Percentiles rank a stretch among this genome's conserved stretches.
These are phyloP conservation scores for Cyclostephanos tholiformis DNA, from an alignment of 108 stramenopile genomes.

Conservation along the genomic window DNA sequence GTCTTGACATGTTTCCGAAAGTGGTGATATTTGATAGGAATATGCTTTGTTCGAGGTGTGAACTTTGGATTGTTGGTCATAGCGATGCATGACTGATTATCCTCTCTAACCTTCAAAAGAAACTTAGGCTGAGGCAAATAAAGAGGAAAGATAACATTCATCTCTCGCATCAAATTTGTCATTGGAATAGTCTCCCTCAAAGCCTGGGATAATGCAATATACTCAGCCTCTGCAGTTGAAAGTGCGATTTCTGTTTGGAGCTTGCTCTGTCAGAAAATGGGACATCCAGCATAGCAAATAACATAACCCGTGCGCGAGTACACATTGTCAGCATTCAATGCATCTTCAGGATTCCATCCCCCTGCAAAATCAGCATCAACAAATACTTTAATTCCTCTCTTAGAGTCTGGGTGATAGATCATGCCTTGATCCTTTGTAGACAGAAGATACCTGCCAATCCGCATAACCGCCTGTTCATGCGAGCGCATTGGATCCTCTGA, in stretches of 20 bases:
- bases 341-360: slow-evolving; percentile 11
- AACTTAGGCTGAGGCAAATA: background rate
- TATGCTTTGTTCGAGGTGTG: background rate
- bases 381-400: slow-evolving; percentile 1
- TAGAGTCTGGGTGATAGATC: slow-evolving; percentile 19
- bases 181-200: slow-evolving; percentile 44
- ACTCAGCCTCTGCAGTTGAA: too few species aligned
- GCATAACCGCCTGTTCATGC: slow-evolving; percentile 27
- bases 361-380: too few species aligned
- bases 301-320: slow-evolving; percentile 27
- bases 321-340: slow-evolving; percentile 1
- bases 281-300: slow-evolving; percentile 28
- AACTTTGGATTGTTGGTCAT: slow-evolving; percentile 4
- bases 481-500: slow-evolving; percentile 32
- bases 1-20: slow-evolving; percentile 6
- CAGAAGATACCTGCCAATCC: slow-evolving; percentile 18
- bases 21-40: background rate
- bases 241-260: too few species aligned
- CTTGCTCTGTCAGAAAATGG: too few species aligned
- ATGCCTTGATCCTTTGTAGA: slow-evolving; percentile 27
- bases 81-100: slow-evolving; percentile 6
- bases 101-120: background rate
- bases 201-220: too few species aligned
- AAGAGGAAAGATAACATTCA: slow-evolving; percentile 8
- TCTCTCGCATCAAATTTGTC: slow-evolving; percentile 24